Evolutionary conservation across 1,284 basidiomycete species (phyloP), one percentile per base, ranked within the genome.

Genomic region (Singerocomus rubriflavus): DNA sequence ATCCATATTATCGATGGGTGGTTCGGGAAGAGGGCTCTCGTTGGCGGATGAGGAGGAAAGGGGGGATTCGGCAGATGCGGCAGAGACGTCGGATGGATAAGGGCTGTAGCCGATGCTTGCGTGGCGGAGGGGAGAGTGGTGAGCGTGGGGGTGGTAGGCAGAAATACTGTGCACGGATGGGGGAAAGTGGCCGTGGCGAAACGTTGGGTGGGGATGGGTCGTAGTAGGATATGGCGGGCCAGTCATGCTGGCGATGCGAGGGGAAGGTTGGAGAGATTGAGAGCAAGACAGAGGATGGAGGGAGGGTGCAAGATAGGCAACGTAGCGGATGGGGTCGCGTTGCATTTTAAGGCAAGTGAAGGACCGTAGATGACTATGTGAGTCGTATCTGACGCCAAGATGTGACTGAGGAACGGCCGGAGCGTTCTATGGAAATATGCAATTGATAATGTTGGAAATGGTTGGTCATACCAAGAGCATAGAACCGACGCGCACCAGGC

Each of bases 371-470:
- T 44, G 55, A 55, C 48, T 50, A 29, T 46, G 57, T 45, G 54
- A 30, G 51, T 61, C 50, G 63, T 53, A 62, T 54, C 54, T 59
- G 53, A 47, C 44, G 62, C 50, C 59, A 60, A 62, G 57, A 55
- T 51, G 52, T 51, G 54, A 53, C 51, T 50, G 54, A 48, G 53
- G 60, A 51, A 52, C 53, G 63, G 55, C 62, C 51, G 62, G 64
- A 62, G 60, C 63, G 65, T 59, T 65, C 65, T 65, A 68, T 58
- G 26, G 60, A 61, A 65, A 65, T 65, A 65, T 65, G 66, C 52
- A 69, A 69, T 68, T 67, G 60, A 60, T 48, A 44, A 51, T 52
- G 64, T 66, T 65, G 65, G 67, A 65, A 65, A 65, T 65, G 43
- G 52, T 53, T 53, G 64, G 64, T 65, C 66, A 68, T 67, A 65